These are phyloP conservation scores for Plasmodium chabaudi DNA, from an alignment of 169 alveolate genomes.

Conservation along the genomic window DNA sequence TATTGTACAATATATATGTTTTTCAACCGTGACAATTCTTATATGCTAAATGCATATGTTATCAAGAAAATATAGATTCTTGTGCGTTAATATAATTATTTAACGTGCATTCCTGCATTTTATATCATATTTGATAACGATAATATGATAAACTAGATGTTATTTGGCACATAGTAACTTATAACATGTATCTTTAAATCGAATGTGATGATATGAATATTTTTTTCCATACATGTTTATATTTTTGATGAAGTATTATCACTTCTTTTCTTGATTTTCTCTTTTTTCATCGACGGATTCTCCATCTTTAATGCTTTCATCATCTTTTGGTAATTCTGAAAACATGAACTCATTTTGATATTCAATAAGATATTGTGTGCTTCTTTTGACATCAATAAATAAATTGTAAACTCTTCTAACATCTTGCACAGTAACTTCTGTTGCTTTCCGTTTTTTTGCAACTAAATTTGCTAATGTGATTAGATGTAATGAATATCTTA, in stretches of 20 bases:
- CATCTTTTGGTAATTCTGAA: conserved; percentile 84
- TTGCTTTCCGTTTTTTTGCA: conserved; percentile 91
- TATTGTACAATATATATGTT: not conserved
- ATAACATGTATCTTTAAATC: not conserved
- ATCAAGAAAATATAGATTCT: not conserved
- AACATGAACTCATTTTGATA: conserved; percentile 93
- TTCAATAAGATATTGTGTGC: conserved; percentile 95
- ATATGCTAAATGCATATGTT: no score
- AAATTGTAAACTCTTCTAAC: conserved; percentile 95
- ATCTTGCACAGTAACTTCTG: conserved; percentile 96
- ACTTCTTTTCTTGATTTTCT: conserved; percentile 61
- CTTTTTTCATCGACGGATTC: conserved; percentile 65
- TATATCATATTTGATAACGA: no score
- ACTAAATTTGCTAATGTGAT: conserved; percentile 93
- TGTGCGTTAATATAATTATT: not conserved
- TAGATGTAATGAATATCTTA: conserved; percentile 95
- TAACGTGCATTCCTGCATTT: no score
- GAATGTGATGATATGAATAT: not conserved
- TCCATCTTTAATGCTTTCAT: conserved; percentile 31
- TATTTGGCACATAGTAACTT: no score
- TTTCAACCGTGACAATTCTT: not conserved
- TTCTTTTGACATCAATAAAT: conserved; percentile 97
- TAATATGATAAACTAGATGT: no score
- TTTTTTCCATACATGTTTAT: no score
- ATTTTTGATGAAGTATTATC: not conserved